These are phyloP conservation scores for Aristolochia contorta DNA, from an alignment of 164 flowering plant species.

Conservation along the genomic window DNA sequence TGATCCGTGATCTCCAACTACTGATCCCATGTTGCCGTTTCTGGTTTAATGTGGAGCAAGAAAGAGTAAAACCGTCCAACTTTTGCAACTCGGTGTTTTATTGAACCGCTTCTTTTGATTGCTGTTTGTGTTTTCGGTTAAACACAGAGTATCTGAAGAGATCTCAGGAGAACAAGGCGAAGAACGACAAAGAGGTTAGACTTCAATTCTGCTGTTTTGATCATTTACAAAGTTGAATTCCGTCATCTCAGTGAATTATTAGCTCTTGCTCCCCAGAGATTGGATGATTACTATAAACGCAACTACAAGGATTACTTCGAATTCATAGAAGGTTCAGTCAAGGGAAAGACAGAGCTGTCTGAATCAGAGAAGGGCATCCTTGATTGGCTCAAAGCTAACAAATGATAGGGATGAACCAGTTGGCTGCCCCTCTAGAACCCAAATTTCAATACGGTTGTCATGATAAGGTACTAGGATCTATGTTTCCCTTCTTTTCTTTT, in stretches of 20 bases:
- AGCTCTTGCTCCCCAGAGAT: slow-evolving; percentile 33
- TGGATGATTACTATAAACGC: slow-evolving; percentile 76
- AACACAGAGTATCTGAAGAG: slow-evolving; percentile 65
- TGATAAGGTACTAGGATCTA: not conserved
- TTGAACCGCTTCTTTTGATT: no score
- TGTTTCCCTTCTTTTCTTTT: no score
- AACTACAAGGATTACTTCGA: slow-evolving; percentile 91
- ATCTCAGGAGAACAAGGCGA: slow-evolving; percentile 73
- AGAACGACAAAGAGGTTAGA: slow-evolving; percentile 78
- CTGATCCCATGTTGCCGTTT: no score
- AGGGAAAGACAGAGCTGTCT: slow-evolving; percentile 43
- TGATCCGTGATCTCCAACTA: no score
- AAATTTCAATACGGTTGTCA: not conserved
- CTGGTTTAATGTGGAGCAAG: not conserved
- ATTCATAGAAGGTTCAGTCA: slow-evolving; percentile 56
- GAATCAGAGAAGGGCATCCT: slow-evolving; percentile 85
- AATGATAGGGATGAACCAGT: slow-evolving; percentile 7
- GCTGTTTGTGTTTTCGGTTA: not conserved
- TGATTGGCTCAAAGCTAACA: slow-evolving; percentile 65
- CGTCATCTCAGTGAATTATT: no score
- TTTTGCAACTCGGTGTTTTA: not conserved
- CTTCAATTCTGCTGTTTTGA: no score
- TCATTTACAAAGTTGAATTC: no score
- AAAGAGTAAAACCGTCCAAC: no score
- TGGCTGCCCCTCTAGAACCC: not conserved